Conservation (phyloP, 768 basidiomycete species). For the Suillus discolor region DNA sequence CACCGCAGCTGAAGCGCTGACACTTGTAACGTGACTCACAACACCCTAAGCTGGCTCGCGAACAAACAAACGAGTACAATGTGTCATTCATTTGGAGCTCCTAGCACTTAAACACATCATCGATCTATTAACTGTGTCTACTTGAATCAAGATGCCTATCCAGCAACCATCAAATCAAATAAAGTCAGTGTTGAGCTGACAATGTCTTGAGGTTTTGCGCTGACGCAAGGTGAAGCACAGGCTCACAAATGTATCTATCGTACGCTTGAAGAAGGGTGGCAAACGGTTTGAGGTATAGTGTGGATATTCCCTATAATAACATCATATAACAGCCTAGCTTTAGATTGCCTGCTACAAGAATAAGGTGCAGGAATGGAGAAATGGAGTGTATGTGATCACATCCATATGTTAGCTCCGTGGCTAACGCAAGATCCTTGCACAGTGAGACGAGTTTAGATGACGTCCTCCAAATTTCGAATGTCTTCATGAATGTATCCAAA, state of each 20-base stretch:
- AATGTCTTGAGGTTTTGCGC: conserved; percentile 12
- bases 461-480: conserved; percentile 93
- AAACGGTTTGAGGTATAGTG: conserved; percentile 88
- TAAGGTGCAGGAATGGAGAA: conserved; percentile 96
- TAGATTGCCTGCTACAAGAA: conserved; percentile 99
- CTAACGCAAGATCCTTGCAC: conserved; percentile 12
- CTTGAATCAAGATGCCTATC: conserved; percentile 45
- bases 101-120: neutral
- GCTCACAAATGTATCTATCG: conserved; percentile 95
- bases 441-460: conserved; percentile 95
- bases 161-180: conserved; percentile 91
- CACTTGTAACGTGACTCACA: neutral
- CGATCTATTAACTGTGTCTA: neutral
- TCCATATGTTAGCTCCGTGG: neutral
- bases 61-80: neutral
- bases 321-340: conserved; percentile 1
- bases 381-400: conserved; percentile 67
- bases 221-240: conserved; percentile 42
- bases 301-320: neutral
- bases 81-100: neutral
- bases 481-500: conserved; percentile 96
- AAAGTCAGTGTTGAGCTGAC: conserved; percentile 51
- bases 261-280: conserved; percentile 94
- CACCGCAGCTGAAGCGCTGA: no score
- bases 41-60: neutral